These are phyloP conservation scores for Glonium stellatum DNA, from an alignment of 495 filamentous ascomycete species.

Conservation along the genomic window DNA sequence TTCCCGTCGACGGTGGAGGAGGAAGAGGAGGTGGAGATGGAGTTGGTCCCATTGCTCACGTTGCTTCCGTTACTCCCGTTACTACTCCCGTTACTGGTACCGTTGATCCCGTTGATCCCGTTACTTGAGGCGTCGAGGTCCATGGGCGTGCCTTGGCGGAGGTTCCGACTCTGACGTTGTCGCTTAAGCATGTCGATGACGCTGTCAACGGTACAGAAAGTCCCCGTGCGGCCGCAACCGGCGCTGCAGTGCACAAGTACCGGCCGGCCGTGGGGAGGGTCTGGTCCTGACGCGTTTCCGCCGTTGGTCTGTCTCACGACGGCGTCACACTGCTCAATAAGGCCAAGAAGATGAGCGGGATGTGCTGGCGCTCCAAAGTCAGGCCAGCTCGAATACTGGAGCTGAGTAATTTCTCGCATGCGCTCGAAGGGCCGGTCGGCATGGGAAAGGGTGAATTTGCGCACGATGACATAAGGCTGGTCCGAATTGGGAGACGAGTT, in stretches of 20 bases:
- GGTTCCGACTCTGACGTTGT: slow-evolving; percentile 44
- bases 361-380: slow-evolving; percentile 93
- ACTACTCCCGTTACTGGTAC: too few relatives aligned
- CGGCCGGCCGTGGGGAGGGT: slow-evolving; percentile 53
- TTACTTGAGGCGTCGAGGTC: slow-evolving; percentile 36
- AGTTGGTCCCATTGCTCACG: too few relatives aligned
- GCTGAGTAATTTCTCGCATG: slow-evolving; percentile 86
- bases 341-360: slow-evolving; percentile 71
- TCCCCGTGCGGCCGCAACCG: slow-evolving; percentile 89
- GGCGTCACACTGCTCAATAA: slow-evolving; percentile 77
- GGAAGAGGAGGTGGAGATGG: slow-evolving; percentile 25
- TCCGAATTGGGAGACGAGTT: slow-evolving; percentile 41
- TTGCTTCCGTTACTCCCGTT: too few relatives aligned
- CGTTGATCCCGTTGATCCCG: too few relatives aligned
- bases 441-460: slow-evolving; percentile 80
- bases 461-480: slow-evolving; percentile 69
- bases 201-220: slow-evolving; percentile 93
- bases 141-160: slow-evolving; percentile 32
- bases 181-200: slow-evolving; percentile 89
- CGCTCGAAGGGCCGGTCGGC: slow-evolving; percentile 70
- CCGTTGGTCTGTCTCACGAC: slow-evolving; percentile 38
- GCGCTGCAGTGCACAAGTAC: slow-evolving; percentile 93
- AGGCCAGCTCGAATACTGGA: slow-evolving; percentile 92
- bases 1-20: slow-evolving; percentile 30
- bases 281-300: slow-evolving; percentile 39